These are phyloP conservation scores for Kodamaea plutei DNA, from an alignment of 1,139 yeast genomes.

Conservation along the genomic window DNA sequence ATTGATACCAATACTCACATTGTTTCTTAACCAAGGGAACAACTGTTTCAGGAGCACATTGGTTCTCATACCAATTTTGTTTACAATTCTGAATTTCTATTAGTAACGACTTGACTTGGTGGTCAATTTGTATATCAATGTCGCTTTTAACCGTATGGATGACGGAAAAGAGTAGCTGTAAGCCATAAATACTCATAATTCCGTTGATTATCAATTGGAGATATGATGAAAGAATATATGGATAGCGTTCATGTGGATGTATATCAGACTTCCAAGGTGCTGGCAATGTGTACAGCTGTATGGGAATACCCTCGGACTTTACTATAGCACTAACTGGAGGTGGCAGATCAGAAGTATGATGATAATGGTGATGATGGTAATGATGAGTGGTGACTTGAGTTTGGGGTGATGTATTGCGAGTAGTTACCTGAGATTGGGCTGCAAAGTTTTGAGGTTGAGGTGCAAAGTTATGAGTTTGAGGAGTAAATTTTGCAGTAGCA, in stretches of 20 bases:
- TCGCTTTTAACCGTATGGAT: constrained; percentile 49
- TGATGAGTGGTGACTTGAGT: no score
- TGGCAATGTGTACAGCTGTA: constrained; percentile 26
- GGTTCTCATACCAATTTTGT: constrained; percentile 48
- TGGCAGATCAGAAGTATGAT: constrained; percentile 14
- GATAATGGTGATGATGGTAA: constrained; percentile 48
- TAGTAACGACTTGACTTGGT: constrained; percentile 32
- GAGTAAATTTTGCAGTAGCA: neutral
- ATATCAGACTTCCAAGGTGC: constrained; percentile 45
- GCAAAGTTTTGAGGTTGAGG: neutral
- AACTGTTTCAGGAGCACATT: constrained; percentile 53
- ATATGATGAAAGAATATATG: constrained; percentile 56
- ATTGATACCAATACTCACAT: constrained; percentile 58
- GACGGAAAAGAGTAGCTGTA: constrained; percentile 40
- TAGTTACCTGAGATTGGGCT: no score
- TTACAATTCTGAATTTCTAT: constrained; percentile 48
- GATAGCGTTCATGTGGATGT: constrained; percentile 37
- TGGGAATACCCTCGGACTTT: neutral
- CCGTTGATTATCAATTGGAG: constrained; percentile 51
- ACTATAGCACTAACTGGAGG: neutral
- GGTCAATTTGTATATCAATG: constrained; percentile 44
- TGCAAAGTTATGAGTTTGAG: neutral
- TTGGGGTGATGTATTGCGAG: no score
- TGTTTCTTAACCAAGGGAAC: constrained; percentile 56
- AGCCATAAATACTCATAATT: constrained; percentile 37